Conservation (phyloP, 139 green algal species). For the Astrephomene gubernaculifera region DNA sequence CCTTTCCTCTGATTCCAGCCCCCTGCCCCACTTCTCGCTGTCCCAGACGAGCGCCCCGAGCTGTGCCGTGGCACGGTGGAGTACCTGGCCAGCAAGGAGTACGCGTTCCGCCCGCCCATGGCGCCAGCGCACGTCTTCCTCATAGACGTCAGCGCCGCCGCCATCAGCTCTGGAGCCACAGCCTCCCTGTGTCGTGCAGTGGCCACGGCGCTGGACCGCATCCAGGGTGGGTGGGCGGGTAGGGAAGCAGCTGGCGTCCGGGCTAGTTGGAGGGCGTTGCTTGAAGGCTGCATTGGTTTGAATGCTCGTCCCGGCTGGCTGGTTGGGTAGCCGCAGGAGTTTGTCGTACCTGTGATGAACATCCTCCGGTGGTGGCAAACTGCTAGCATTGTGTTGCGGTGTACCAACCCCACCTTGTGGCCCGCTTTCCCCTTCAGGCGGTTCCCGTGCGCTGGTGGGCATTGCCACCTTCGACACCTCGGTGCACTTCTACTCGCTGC, state of each 20-base stretch:
- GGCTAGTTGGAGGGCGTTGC: no score
- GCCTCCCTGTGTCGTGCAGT: constrained; percentile 76
- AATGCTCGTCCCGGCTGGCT: no score
- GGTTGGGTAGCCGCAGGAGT: no score
- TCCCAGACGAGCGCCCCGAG: constrained; percentile 79
- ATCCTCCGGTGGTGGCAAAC: no score
- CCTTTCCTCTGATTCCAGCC: no score
- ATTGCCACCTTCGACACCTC: constrained; percentile 87
- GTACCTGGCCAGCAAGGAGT: constrained; percentile 74
- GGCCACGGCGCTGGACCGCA: constrained; percentile 67
- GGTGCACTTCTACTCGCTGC: constrained; percentile 89
- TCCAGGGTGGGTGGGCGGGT: constrained; percentile 67
- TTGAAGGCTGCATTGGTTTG: no score
- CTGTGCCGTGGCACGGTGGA: constrained; percentile 83
- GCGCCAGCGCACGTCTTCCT: constrained; percentile 85
- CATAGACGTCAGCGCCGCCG: constrained; percentile 79
- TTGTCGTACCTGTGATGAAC: no score
- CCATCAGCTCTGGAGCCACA: constrained; percentile 76
- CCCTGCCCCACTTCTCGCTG: neutral
- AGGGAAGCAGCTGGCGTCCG: no score
- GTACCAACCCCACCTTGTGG: neutral
- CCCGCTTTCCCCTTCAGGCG: constrained; percentile 58
- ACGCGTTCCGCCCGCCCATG: constrained; percentile 83
- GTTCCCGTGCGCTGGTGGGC: constrained; percentile 72
- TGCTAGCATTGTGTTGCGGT: no score